Evolutionary conservation across 352 stramenopile species (phyloP).

Genomic region (Pythium aristosporum): DNA sequence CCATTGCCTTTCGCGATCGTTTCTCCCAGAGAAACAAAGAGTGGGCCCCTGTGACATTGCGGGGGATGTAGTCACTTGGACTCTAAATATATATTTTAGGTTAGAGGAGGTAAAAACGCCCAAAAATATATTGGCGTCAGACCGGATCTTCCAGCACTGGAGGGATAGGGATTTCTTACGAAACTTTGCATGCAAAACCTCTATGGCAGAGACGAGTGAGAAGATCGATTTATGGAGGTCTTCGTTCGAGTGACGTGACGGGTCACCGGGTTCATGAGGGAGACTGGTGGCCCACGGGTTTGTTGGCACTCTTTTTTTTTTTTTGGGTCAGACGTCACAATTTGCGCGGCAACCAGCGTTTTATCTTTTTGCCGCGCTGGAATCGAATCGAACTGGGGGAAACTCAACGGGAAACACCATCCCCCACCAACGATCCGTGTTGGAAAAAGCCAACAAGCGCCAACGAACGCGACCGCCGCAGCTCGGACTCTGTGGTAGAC

Average conservation of each 20-base stretch:
- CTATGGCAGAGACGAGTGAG: slow-evolving; percentile 1
- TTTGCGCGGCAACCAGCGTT: slow-evolving; percentile 28
- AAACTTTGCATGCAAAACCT: background rate
- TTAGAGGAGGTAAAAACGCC: background rate
- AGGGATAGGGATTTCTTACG: slow-evolving; percentile 6
- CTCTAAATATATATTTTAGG: no score
- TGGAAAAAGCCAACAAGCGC: background rate
- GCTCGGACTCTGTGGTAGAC: background rate
- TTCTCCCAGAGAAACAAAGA: background rate
- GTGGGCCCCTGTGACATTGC: background rate
- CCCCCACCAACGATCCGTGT: background rate
- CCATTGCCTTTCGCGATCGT: slow-evolving; percentile 12
- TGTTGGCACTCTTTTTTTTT: background rate
- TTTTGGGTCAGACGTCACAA: background rate
- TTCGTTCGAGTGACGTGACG: slow-evolving; percentile 2
- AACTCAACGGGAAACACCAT: background rate
- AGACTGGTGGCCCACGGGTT: background rate
- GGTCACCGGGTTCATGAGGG: background rate
- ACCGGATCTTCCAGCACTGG: background rate
- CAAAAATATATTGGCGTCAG: background rate
- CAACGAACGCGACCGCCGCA: background rate
- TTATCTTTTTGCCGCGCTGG: slow-evolving; percentile 21
- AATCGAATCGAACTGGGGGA: slow-evolving; percentile 6
- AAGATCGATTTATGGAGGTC: background rate
- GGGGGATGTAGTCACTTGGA: background rate